Base-by-base conservation (phyloP, 2,329 filamentous ascomycete species). In the Botrytis pseudocinerea region DNA sequence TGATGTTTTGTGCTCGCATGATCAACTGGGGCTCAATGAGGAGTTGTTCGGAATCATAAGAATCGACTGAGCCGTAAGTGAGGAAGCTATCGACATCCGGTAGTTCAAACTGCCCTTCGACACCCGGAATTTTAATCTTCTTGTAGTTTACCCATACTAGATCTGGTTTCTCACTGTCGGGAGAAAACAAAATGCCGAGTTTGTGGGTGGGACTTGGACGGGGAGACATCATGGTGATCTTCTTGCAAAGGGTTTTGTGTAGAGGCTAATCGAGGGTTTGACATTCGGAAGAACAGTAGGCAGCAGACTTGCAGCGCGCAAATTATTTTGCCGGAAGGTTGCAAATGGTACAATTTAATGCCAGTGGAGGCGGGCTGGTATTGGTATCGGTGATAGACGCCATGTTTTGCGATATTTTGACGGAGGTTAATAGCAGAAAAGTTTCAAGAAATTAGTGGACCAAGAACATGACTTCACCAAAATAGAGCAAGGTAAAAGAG, bases 251-350 rank as follows among this genome's bases (percentile, higher is more conserved):
- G 4, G 14, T 66, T 51, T 66, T 51, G 32, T 66, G 44, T 0
- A 66, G 63, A 51, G 63, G 22, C 63, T 44, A 66, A 66, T 66
- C 62, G 4, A 64, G 4, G n/a, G 18, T 22, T 64, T 64, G 62
- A 4, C 63, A 66, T 35, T 8, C 35, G 20, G 44, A 14, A 2
- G 63, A 51, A 38, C 44, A 66, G 32, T 51, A 66, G 42, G 44
- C 63, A 3, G 62, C 42, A 10, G 62, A 46, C 28, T 28, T 64
- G 10, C 62, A 64, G 42, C 42, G 62, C 32, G 62, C 42, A 64
- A 42, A 64, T 10, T 46, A 28, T 64, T 46, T 64, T 35, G 42
- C 62, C 12, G 28, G 28, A 10, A 46, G 9, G 22, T 46, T 46
- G 5, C 42, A 64, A 25, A 64, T 64, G 42, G n/a, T 64, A 28